These are phyloP conservation scores for Lactifluus echinatus DNA, from an alignment of 768 basidiomycete genomes.

Conservation along the genomic window DNA sequence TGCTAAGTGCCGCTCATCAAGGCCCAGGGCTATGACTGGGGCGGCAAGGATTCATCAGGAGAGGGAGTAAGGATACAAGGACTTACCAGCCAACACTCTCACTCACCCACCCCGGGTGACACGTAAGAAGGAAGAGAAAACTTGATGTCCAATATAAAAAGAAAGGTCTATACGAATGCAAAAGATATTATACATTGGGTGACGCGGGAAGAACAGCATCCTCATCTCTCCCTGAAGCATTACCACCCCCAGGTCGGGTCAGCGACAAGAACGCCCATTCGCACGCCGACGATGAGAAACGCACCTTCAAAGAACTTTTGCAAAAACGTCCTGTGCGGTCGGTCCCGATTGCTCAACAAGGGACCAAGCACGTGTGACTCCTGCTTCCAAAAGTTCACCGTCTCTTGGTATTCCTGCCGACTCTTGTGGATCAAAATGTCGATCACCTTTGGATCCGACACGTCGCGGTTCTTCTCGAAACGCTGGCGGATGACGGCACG, in stretches of 20 bases:
- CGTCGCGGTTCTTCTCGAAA: conserved; percentile 79
- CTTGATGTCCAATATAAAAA: conserved; percentile 14
- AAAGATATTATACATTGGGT: conserved; percentile 16
- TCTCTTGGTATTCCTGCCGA: conserved; percentile 87
- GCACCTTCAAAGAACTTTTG: conserved; percentile 80
- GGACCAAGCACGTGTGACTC: conserved; percentile 71
- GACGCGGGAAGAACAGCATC: conserved; percentile 51
- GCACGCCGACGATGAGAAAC: conserved; percentile 22
- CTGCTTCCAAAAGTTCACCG: conserved; percentile 91
- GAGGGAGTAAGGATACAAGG: neutral
- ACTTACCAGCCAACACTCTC: conserved; percentile 4
- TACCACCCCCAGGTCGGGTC: conserved; percentile 1
- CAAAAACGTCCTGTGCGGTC: conserved; percentile 54
- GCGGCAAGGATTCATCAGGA: conserved; percentile 20
- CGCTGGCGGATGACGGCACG: conserved; percentile 76
- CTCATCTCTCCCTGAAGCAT: conserved; percentile 59
- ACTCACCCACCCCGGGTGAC: too few species aligned
- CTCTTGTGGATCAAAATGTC: conserved; percentile 82
- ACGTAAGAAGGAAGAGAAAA: too few species aligned
- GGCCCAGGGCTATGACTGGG: conserved; percentile 22
- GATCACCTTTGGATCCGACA: conserved; percentile 73
- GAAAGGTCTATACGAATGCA: conserved; percentile 11
- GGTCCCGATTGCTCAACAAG: conserved; percentile 43
- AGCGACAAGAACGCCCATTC: neutral
- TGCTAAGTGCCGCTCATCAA: conserved; percentile 21